Conservation (phyloP, 768 basidiomycete species). For the Leccinum barrowsii region DNA sequence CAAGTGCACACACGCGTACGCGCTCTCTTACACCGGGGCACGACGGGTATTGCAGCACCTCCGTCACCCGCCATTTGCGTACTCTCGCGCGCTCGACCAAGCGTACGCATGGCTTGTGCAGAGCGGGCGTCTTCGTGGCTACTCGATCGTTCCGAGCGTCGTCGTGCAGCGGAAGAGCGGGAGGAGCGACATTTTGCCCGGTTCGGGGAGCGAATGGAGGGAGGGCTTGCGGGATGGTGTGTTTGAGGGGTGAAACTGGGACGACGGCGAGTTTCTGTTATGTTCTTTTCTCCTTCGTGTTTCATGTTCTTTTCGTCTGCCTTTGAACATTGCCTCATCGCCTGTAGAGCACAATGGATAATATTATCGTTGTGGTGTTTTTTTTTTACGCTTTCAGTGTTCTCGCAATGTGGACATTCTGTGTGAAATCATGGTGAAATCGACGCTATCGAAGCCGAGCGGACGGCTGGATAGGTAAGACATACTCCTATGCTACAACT, state of each 20-base stretch:
- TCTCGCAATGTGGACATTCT: neutral
- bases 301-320: neutral
- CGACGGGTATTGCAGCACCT: constrained; percentile 58
- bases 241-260: constrained; percentile 26
- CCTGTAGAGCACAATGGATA: neutral
- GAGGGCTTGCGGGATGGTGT: constrained; percentile 48
- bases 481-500: neutral
- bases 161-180: constrained; percentile 60
- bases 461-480: neutral
- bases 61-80: constrained; percentile 64
- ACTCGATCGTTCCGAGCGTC: constrained; percentile 65
- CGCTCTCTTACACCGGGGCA: constrained; percentile 56
- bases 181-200: constrained; percentile 51
- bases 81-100: constrained; percentile 75
- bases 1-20: constrained; percentile 74
- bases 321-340: neutral
- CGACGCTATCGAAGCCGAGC: neutral
- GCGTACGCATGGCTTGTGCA: constrained; percentile 65
- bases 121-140: constrained; percentile 52
- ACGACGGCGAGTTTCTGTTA: neutral
- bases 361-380: neutral
- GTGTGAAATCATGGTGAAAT: neutral
- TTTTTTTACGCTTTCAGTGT: too few relatives aligned
- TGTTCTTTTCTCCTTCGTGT: neutral
- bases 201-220: constrained; percentile 54